These are phyloP conservation scores for Zygosaccharomyces siamensis DNA, from an alignment of 805 yeast genomes.

Conservation along the genomic window DNA sequence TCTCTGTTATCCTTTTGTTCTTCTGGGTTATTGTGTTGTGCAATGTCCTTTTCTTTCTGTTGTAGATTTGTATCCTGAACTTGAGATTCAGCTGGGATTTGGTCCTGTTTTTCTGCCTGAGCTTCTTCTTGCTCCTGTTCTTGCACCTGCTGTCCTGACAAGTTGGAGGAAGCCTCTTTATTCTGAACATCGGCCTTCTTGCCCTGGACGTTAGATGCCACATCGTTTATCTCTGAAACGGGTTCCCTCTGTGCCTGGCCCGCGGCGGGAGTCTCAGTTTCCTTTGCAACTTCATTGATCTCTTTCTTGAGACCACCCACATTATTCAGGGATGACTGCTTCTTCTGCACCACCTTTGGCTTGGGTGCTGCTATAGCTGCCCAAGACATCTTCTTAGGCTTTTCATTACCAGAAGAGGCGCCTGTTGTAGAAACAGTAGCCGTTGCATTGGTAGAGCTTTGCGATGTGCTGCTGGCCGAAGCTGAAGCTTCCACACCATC, in stretches of 20 bases:
- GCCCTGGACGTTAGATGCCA: conserved; percentile 5
- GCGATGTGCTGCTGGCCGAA: background rate
- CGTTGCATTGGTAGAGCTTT: conserved; percentile 14
- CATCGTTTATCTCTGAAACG: conserved; percentile 17
- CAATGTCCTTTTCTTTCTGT: conserved; percentile 7
- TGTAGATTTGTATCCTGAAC: conserved; percentile 7
- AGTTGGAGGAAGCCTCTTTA: conserved; percentile 10
- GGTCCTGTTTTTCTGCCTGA: background rate
- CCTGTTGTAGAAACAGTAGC: conserved; percentile 22
- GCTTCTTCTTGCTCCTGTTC: conserved; percentile 1
- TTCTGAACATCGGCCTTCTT: conserved; percentile 5
- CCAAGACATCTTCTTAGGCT: conserved; percentile 49
- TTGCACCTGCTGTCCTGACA: conserved; percentile 9
- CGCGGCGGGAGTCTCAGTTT: conserved; percentile 24
- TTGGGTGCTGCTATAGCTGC: conserved; percentile 65
- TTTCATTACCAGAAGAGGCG: conserved; percentile 16
- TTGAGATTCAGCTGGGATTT: conserved; percentile 8
- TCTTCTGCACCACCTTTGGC: conserved; percentile 34
- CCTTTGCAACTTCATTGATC: conserved; percentile 26
- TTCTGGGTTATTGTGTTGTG: conserved; percentile 5
- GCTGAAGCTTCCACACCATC: conserved; percentile 7
- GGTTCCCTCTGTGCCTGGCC: conserved; percentile 36
- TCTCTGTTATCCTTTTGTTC: conserved; percentile 8
- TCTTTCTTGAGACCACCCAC: conserved; percentile 36
- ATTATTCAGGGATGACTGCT: conserved; percentile 29